Percentiles rank a stretch among this genome's conserved stretches.
Evolutionary conservation across 371 early-diverging fungal genomes (phyloP).

Genomic region (Catenaria anguillulae): DNA sequence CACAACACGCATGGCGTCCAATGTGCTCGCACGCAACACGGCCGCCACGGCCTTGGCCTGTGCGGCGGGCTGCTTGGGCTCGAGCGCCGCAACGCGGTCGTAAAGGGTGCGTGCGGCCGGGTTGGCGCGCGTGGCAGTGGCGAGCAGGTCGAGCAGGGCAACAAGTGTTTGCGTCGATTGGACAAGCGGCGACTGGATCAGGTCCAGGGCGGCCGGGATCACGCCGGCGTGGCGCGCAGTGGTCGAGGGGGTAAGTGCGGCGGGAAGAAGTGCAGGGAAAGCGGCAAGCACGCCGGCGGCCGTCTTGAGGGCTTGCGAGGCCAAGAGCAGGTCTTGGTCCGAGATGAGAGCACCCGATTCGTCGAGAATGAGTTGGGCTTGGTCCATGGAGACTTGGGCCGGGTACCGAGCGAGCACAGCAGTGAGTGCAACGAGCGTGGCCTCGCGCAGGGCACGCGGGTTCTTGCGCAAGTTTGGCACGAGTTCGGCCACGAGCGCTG

Average conservation of each 20-base stretch:
- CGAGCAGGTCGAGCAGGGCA: constrained; percentile 36
- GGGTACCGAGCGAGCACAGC: constrained; percentile 29
- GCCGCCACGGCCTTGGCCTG: constrained; percentile 29
- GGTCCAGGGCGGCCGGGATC: constrained; percentile 35
- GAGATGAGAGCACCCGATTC: constrained; percentile 50
- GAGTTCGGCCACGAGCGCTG: constrained; percentile 45
- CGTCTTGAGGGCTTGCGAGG: constrained; percentile 51
- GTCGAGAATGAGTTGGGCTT: constrained; percentile 31
- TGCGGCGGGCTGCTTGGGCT: constrained; percentile 17
- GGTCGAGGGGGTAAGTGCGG: constrained; percentile 20
- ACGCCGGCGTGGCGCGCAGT: constrained; percentile 35
- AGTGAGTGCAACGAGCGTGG: constrained; percentile 29
- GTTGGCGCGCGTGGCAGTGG: constrained; percentile 35
- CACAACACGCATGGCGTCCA: too few relatives aligned
- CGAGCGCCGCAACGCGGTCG: neutral
- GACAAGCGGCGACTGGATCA: constrained; percentile 45
- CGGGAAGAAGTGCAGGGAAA: constrained; percentile 31
- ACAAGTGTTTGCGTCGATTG: constrained; percentile 39
- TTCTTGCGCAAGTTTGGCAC: constrained; percentile 51
- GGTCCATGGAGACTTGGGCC: constrained; percentile 21
- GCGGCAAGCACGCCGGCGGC: constrained; percentile 38
- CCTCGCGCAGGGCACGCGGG: constrained; percentile 53
- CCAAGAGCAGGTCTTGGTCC: constrained; percentile 58
- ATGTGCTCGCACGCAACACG: constrained; percentile 1
- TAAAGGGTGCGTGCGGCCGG: constrained; percentile 26